Evolutionary conservation across 1,284 basidiomycete genomes (phyloP).

Genomic region (Sphaerobolus stellatus): DNA sequence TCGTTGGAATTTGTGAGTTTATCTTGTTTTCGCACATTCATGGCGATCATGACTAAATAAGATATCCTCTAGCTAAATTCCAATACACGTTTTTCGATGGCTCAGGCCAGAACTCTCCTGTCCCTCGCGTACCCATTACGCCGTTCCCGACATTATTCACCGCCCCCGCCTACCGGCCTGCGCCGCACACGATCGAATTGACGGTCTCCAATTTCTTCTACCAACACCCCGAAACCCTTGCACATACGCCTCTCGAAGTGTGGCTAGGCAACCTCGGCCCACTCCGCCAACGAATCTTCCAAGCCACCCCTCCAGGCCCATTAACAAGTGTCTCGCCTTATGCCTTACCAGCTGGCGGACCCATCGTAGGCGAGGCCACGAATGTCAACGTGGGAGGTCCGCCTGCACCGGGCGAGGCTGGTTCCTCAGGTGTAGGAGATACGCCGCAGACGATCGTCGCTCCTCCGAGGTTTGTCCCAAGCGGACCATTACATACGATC

Average conservation of each 20-base stretch:
- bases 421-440: slow-evolving; percentile 10
- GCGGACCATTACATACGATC: slow-evolving; percentile 63
- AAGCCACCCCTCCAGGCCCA: slow-evolving; percentile 63
- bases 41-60: slow-evolving; percentile 21
- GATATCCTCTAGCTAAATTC: slow-evolving; percentile 66
- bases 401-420: slow-evolving; percentile 11
- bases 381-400: slow-evolving; percentile 24
- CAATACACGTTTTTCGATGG: slow-evolving; percentile 95
- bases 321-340: slow-evolving; percentile 60
- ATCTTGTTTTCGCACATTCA: background rate
- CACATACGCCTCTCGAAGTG: slow-evolving; percentile 74
- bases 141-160: slow-evolving; percentile 87
- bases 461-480: slow-evolving; percentile 47
- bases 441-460: slow-evolving; percentile 19
- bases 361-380: background rate
- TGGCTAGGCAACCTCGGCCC: slow-evolving; percentile 90
- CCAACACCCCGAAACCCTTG: slow-evolving; percentile 61
- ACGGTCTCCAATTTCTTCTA: slow-evolving; percentile 85
- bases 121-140: slow-evolving; percentile 79
- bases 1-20: slow-evolving; percentile 88
- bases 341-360: slow-evolving; percentile 16
- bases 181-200: slow-evolving; percentile 74
- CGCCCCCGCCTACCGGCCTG: slow-evolving; percentile 71
- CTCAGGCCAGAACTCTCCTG: slow-evolving; percentile 70
- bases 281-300: slow-evolving; percentile 67